phyloP scores from a whole-genome alignment of 257 asterid species.

The Eustoma russellianum region DNA sequence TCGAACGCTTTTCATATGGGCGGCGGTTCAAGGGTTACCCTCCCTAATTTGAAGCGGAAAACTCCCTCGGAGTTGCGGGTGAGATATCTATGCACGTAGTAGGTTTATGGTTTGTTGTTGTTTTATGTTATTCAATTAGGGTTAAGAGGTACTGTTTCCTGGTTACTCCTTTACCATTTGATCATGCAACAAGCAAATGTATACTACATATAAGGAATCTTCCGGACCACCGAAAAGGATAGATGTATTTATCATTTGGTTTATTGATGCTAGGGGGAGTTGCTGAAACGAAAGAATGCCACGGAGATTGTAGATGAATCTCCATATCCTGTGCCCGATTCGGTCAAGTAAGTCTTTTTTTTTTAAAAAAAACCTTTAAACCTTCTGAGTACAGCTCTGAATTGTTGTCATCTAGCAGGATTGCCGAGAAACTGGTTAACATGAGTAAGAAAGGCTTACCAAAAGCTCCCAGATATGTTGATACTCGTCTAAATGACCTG shows the following conservation, averaged over 20 bases:
- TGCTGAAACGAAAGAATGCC: constrained; percentile 47
- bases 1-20: constrained; percentile 41
- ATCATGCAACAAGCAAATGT: no score
- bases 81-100: constrained; percentile 5
- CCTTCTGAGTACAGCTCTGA: constrained; percentile 1
- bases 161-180: no score
- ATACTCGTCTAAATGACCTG: constrained; percentile 53
- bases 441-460: constrained; percentile 41
- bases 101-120: no score
- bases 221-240: no score
- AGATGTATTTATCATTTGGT: no score
- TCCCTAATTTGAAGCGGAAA: constrained; percentile 56
- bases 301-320: constrained; percentile 43
- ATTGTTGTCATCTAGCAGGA: constrained; percentile 27
- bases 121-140: no score
- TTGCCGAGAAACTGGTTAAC: constrained; percentile 32
- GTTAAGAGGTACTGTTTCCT: no score
- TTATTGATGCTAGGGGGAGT: constrained; percentile 49
- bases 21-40: constrained; percentile 32
- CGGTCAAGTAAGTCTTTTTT: constrained; percentile 30
- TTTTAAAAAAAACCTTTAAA: neutral
- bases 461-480: constrained; percentile 41
- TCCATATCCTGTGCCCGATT: constrained; percentile 20
- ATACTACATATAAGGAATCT: no score
- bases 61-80: constrained; percentile 86